Base-by-base conservation (phyloP, 352 stramenopile species). In the Paralagenidium karlingii region DNA sequence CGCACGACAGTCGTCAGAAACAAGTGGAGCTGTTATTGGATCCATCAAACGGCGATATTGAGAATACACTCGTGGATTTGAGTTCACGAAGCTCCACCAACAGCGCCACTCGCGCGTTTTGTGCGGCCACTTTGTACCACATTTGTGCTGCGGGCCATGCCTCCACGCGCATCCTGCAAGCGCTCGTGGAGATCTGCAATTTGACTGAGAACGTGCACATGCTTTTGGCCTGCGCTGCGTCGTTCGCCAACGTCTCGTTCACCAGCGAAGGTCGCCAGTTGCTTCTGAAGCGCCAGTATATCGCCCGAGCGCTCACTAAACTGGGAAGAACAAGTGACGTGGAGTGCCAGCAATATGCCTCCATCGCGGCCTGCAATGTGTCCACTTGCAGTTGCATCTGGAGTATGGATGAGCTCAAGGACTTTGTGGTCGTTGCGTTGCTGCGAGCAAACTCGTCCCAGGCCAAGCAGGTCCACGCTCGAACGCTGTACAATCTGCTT, bases 191-290 rank as follows among this genome's bases (percentile, higher is more conserved):
- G 6, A 71, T 65, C 20, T 85, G 76, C 58, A 86, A 82, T 22
- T 47, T 47, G 5, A 82, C 81, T 37, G 71, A 89, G 37, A 73
- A 86, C 45, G 61, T 58, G 9, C 57, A 76, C 24, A 78, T 69
- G 5, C 34, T 89, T 21, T 44, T 89, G 25, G 71, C 76, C 2
- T 89, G 76, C 37, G 63, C 76, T 0, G 69, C 71, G 2, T 75
- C 76, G 4, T 89, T 89, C 43, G 76, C 71, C 0, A 89, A 85
- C 39, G 70, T 81, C 8, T 86, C 71, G 19, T 86, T 86, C 45
- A 76, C 69, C 2, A 16, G 55, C 0, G 66, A 81, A 21, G 76
- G 76, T 0, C 73, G 76, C 3, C 47, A 66, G 24, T 53, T 76
- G 32, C 59, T 89, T 10, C 46, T 78, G 2, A 46, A 49, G 4